These are phyloP conservation scores for Mortierella sp. DNA, from an alignment of 371 early-diverging fungal genomes.

Conservation along the genomic window DNA sequence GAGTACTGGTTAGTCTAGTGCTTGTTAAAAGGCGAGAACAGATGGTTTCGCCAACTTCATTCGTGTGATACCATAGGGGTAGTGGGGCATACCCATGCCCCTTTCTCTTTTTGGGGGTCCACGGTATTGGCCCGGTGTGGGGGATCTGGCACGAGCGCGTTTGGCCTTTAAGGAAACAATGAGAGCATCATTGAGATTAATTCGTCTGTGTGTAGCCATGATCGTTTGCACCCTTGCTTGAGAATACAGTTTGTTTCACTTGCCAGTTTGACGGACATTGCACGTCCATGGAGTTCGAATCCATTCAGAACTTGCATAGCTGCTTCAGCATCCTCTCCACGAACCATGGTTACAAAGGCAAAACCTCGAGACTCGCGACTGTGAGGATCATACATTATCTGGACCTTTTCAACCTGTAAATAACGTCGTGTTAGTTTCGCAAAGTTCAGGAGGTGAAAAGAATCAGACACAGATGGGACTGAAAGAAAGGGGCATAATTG, in stretches of 20 bases:
- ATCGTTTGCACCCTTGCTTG: neutral
- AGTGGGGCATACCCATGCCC: constrained; percentile 39
- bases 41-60: constrained; percentile 18
- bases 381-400: constrained; percentile 86
- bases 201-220: too few relatives aligned
- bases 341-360: constrained; percentile 86
- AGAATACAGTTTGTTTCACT: neutral
- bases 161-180: constrained; percentile 63
- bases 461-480: neutral
- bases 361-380: constrained; percentile 87
- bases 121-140: constrained; percentile 90
- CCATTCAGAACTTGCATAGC: constrained; percentile 73
- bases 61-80: constrained; percentile 29
- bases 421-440: neutral
- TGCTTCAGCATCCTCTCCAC: constrained; percentile 80
- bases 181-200: too few relatives aligned
- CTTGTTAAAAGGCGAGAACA: constrained; percentile 15
- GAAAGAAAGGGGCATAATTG: constrained; percentile 14
- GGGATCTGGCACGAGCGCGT: constrained; percentile 81
- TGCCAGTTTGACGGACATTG: constrained; percentile 83
- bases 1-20: neutral
- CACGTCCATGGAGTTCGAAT: constrained; percentile 80
- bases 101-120: constrained; percentile 80
- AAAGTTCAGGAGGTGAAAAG: constrained; percentile 20
- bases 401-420: constrained; percentile 74